phyloP scores from a whole-genome alignment of 345 rosid genomes.

The Aquilaria yunnanensis region DNA sequence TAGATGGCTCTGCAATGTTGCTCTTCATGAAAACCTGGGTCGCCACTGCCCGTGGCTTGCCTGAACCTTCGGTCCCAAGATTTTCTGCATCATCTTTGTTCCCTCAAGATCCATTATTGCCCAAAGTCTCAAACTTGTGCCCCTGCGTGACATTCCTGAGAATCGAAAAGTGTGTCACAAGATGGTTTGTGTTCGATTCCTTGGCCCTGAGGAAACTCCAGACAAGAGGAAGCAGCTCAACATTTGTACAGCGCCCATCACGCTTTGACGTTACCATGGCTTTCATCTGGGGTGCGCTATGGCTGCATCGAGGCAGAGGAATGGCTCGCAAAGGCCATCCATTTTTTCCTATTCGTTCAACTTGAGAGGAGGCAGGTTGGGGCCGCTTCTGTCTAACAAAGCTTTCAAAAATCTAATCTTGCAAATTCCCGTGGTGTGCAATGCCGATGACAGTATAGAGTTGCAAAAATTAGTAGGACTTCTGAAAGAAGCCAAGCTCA shows the following conservation, averaged over 20 bases:
- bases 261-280: neutral
- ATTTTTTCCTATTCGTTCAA: neutral
- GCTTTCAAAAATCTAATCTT: neutral
- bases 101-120: neutral
- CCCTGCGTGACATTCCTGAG: neutral
- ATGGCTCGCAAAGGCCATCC: neutral
- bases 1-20: constrained; percentile 32
- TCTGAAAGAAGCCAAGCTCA: neutral
- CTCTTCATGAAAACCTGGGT: constrained; percentile 21
- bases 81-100: neutral
- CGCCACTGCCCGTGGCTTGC: constrained; percentile 4
- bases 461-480: neutral
- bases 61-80: neutral
- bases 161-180: neutral
- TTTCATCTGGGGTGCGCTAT: neutral
- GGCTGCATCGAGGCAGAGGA: neutral
- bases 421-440: neutral
- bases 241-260: neutral
- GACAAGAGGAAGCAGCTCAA: neutral
- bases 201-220: neutral
- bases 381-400: neutral
- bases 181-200: neutral
- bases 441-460: neutral
- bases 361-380: neutral
- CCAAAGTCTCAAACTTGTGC: neutral